phyloP scores from a whole-genome alignment of 768 basidiomycete species.

The Mycena latifolia region DNA sequence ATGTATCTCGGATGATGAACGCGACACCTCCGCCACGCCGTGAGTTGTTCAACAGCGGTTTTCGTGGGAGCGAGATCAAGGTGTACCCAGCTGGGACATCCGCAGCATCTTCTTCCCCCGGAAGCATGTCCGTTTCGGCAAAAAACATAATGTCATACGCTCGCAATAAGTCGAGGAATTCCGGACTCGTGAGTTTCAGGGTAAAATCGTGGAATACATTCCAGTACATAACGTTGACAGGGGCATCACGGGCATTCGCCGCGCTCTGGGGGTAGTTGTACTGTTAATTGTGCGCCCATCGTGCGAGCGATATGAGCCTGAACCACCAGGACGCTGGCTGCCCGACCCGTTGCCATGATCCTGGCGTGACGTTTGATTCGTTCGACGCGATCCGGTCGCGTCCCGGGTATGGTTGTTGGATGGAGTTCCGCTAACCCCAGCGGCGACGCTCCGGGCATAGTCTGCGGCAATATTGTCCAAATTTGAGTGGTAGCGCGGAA shows the following conservation, averaged over 20 bases:
- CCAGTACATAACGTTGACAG: not conserved
- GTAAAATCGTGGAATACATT: no score
- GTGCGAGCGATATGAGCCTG: not conserved
- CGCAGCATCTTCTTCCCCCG: no score
- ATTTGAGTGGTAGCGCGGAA: no score
- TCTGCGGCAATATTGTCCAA: not conserved
- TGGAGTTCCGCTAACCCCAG: not conserved
- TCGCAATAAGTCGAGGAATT: not conserved
- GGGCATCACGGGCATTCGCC: not conserved
- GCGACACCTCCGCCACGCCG: no score
- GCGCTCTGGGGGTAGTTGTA: not conserved
- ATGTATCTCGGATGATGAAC: constrained; percentile 3
- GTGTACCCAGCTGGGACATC: no score
- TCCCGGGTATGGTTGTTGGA: not conserved
- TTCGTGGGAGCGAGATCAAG: no score
- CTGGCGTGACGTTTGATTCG: no score
- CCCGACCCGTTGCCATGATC: not conserved
- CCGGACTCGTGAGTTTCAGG: not conserved
- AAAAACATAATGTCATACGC: constrained; percentile 18
- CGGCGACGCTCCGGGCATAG: not conserved
- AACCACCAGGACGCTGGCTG: not conserved
- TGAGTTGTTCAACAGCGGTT: no score
- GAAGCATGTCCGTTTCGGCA: no score
- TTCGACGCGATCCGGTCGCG: not conserved
- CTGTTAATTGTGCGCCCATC: not conserved